Evolutionary conservation across 352 stramenopile species (phyloP), one percentile per base, ranked within the genome.

Genomic region (Phytophthora cryptogea): DNA sequence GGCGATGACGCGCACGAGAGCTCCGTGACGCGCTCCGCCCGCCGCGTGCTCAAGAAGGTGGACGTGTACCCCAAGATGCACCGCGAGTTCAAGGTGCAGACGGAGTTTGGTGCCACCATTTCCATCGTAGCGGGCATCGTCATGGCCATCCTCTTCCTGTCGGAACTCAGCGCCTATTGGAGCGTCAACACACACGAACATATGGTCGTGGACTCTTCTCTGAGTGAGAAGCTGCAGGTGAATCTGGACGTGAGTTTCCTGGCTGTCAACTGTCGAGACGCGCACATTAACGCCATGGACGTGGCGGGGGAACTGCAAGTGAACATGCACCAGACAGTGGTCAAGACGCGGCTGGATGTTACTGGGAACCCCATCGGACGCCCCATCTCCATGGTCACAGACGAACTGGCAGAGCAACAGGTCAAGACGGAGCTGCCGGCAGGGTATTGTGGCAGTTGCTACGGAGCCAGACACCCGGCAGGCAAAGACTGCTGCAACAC

Each of bases 221-320:
- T 99, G 48, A 88, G 92, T 37, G 94, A 99, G 63, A 89, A 95
- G 73, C 93, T 99, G 54, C 78, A 90, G 66, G 97, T 99, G 65
- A 97, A 98, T 73, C 55, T 99, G 23, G 97, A 99, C 79, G 93
- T 99, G 42, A 99, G 96, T 37, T 99, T 99, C 68, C 93, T 98
- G 26, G 80, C 85, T 9, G 77, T 99, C 50, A 96, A 88, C 57
- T 99, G 97, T 82, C 80, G 92, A 80, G 96, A 99, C 72, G 85
- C 98, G 28, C 95, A 99, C 69, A 74, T 99, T 36, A 98, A 99
- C 76, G 94, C 95, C 4, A 99, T 99, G 89, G 97, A 99, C 72
- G 95, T 99, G 35, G 96, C 97, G 1, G 97, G 97, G 13, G 97
- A 99, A 62, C 90, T 98, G 55, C 96, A 99, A 70, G 78, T 99